phyloP scores from a whole-genome alignment of 306 rosid genomes.

The Chamaecrista fasciculata region DNA sequence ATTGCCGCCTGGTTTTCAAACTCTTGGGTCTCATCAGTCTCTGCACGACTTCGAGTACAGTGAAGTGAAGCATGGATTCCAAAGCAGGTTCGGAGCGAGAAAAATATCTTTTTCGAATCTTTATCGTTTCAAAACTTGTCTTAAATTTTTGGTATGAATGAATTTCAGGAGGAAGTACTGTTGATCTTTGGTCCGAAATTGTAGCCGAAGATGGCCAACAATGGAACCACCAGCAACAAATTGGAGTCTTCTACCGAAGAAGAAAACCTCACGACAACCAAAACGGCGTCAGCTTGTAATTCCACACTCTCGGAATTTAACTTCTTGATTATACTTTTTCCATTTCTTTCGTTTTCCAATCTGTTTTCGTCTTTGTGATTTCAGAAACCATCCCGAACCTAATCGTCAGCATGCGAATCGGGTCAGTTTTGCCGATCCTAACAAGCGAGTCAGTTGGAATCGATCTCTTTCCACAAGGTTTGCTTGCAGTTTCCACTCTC shows the following conservation, averaged over 20 bases:
- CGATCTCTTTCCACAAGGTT: conserved; percentile 89
- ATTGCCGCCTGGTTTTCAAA: not conserved
- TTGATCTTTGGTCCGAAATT: conserved; percentile 63
- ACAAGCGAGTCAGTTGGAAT: conserved; percentile 79
- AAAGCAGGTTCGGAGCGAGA: conserved; percentile 26
- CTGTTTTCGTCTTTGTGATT: conserved; percentile 3
- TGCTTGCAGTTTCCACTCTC: not conserved
- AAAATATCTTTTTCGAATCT: not conserved
- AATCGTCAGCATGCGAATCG: conserved; percentile 32
- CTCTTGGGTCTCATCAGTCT: no score
- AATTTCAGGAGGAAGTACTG: conserved; percentile 28
- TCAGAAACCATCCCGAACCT: conserved; percentile 37
- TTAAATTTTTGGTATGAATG: not conserved
- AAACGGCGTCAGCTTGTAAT: conserved; percentile 38
- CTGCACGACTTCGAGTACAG: not conserved
- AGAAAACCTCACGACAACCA: conserved; percentile 44
- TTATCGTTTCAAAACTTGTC: not conserved
- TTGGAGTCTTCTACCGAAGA: conserved; percentile 56
- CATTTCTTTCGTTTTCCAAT: not conserved
- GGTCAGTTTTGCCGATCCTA: conserved; percentile 54
- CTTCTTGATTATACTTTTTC: not conserved
- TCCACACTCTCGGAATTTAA: not conserved
- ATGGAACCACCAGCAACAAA: conserved; percentile 22
- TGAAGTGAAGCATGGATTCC: conserved; percentile 37
- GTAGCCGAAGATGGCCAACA: conserved; percentile 34